These are phyloP conservation scores for Eucalyptus cloeziana DNA, from an alignment of 345 rosid genomes.

Conservation along the genomic window DNA sequence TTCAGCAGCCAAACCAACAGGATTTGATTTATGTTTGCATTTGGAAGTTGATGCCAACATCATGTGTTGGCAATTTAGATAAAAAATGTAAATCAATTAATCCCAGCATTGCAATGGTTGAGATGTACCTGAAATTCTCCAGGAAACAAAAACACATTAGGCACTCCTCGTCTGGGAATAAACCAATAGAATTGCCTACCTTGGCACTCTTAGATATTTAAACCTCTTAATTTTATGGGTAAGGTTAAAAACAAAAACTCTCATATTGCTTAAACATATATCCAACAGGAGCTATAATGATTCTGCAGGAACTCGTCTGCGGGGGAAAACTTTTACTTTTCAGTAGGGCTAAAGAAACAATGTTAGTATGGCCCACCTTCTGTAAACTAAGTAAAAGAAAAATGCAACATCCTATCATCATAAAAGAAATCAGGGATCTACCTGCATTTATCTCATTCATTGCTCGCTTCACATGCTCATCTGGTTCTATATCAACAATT, in stretches of 20 bases:
- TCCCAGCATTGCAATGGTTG: neutral
- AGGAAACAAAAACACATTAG: neutral
- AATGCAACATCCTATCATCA: neutral
- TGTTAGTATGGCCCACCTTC: neutral
- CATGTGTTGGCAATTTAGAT: neutral
- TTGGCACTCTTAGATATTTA: neutral
- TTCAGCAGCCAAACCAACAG: neutral
- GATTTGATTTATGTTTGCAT: neutral
- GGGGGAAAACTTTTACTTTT: neutral
- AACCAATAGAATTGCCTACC: neutral
- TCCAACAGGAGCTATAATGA: neutral
- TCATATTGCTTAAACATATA: neutral
- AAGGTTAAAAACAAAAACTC: neutral
- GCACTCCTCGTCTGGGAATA: neutral
- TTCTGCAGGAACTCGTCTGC: neutral
- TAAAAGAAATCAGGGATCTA: neutral
- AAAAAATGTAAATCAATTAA: neutral
- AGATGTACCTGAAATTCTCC: neutral
- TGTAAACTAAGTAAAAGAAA: neutral
- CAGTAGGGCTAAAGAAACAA: neutral
- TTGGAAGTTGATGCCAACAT: neutral
- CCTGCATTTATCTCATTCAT: slow-evolving; percentile 82
- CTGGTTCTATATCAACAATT: slow-evolving; percentile 68
- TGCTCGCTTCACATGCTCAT: slow-evolving; percentile 62
- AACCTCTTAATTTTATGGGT: neutral